These are phyloP conservation scores for Polyplosphaeria fusca DNA, from an alignment of 495 filamentous ascomycete species.

Conservation along the genomic window DNA sequence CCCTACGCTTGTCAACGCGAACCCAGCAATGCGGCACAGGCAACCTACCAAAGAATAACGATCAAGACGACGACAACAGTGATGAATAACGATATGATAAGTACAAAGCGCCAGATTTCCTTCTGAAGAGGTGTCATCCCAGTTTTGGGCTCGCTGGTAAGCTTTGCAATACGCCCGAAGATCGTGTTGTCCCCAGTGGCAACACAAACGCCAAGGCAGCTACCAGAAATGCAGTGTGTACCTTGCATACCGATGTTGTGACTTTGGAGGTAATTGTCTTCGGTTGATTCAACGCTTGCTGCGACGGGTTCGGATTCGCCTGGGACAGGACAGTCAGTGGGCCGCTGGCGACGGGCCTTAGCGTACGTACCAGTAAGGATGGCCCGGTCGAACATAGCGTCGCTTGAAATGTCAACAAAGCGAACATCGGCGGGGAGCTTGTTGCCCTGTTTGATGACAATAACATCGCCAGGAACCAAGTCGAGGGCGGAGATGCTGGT, in stretches of 20 bases:
- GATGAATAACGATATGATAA: conserved; percentile 56
- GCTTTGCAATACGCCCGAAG: conserved; percentile 66
- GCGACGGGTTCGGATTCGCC: conserved; percentile 62
- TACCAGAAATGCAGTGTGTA: conserved; percentile 65
- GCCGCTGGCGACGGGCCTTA: not conserved
- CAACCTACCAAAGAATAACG: conserved; percentile 58
- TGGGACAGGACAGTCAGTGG: conserved; percentile 15
- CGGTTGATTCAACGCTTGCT: conserved; percentile 58
- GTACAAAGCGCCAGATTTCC: conserved; percentile 66
- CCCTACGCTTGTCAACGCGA: conserved; percentile 46
- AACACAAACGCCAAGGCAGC: conserved; percentile 61
- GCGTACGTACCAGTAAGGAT: conserved; percentile 57
- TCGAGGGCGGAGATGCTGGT: conserved; percentile 52
- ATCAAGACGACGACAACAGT: conserved; percentile 53
- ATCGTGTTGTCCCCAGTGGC: conserved; percentile 58
- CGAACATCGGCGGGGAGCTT: conserved; percentile 68
- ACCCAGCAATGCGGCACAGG: no score
- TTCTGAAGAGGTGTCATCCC: conserved; percentile 64
- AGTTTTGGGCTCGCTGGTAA: conserved; percentile 59
- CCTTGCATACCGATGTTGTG: conserved; percentile 70
- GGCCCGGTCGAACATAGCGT: conserved; percentile 68
- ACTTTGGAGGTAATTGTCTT: conserved; percentile 72
- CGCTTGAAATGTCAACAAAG: conserved; percentile 59
- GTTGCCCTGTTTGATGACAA: conserved; percentile 61
- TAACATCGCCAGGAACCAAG: conserved; percentile 64